phyloP scores from a whole-genome alignment of 129 eudicot species.

The Pseudognaphalium luteoalbum region DNA sequence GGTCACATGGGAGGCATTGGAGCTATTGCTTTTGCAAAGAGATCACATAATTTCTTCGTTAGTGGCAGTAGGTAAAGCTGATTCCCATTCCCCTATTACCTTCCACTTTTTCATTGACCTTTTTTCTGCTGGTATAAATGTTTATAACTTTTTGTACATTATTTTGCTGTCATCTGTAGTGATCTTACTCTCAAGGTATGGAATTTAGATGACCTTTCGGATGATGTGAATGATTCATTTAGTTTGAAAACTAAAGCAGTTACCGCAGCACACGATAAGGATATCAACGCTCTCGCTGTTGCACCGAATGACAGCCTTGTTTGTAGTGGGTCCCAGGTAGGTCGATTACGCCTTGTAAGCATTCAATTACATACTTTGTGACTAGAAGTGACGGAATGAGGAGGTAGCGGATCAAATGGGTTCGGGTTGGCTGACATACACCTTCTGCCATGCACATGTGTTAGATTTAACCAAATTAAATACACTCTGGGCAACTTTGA shows the following conservation, averaged over 20 bases:
- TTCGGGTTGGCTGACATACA: not conserved
- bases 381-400: not conserved
- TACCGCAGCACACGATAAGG: conserved; percentile 83
- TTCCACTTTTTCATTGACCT: not conserved
- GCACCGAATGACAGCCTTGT: conserved; percentile 90
- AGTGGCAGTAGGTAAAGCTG: conserved; percentile 81
- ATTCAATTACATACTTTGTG: not conserved
- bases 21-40: conserved; percentile 89
- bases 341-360: conserved; percentile 10
- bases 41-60: conserved; percentile 57
- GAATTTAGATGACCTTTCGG: conserved; percentile 64
- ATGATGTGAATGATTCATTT: conserved; percentile 43
- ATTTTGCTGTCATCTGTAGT: conserved; percentile 33
- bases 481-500: not conserved
- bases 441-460: not conserved
- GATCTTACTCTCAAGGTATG: conserved; percentile 90
- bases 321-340: conserved; percentile 93
- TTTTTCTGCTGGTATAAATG: not conserved
- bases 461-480: not conserved
- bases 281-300: conserved; percentile 81
- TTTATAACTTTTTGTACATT: not conserved
- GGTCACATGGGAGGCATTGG: conserved; percentile 96
- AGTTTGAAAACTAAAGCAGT: conserved; percentile 77
- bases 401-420: not conserved
- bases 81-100: not conserved